These are phyloP conservation scores for Petunia secreta DNA, from an alignment of 257 asterid genomes.

Conservation along the genomic window DNA sequence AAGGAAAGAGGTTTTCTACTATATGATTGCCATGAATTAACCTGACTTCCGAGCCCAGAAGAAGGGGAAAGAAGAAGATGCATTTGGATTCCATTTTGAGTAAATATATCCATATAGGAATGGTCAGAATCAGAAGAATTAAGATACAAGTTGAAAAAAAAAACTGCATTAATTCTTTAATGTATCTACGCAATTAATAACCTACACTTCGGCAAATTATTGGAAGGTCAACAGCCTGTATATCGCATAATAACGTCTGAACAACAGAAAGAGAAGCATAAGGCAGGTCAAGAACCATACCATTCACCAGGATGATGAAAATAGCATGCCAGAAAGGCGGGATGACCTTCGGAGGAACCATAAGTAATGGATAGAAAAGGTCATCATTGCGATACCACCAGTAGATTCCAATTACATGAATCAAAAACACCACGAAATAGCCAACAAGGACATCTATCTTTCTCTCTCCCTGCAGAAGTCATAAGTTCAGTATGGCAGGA, in stretches of 20 bases:
- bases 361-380: conserved; percentile 64
- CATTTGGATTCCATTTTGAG: too few species aligned
- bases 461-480: conserved; percentile 82
- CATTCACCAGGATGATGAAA: conserved; percentile 76
- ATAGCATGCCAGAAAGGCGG: conserved; percentile 97
- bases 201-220: too few species aligned
- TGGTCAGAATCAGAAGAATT: too few species aligned
- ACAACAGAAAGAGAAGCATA: conserved; percentile 20
- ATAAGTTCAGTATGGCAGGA: conserved; percentile 7
- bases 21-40: too few species aligned
- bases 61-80: too few species aligned
- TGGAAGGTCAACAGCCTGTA: background rate
- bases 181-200: too few species aligned
- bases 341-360: conserved; percentile 83
- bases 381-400: conserved; percentile 81
- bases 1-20: too few species aligned
- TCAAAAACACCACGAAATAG: conserved; percentile 55
- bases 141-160: too few species aligned
- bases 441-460: conserved; percentile 64
- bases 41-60: too few species aligned
- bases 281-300: conserved; percentile 45
- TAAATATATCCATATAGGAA: too few species aligned
- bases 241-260: background rate
- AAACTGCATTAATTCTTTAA: too few species aligned
- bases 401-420: conserved; percentile 73